phyloP scores from a whole-genome alignment of 148 eudicot genomes.

The Persicaria tinctoria region DNA sequence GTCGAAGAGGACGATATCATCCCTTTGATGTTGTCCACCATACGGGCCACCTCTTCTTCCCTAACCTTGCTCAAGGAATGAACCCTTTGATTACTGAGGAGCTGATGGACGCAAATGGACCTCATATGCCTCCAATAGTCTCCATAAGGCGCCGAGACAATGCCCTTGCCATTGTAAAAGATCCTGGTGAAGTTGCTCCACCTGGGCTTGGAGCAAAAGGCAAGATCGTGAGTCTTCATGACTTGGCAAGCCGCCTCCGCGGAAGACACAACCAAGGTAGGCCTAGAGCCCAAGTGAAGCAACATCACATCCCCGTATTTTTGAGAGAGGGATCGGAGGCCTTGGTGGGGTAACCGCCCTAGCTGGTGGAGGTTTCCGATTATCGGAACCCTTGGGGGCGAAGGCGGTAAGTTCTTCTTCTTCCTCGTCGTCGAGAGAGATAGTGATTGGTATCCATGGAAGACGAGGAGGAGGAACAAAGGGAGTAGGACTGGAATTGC shows the following conservation, averaged over 20 bases:
- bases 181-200: slow-evolving; percentile 1
- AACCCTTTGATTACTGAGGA: not conserved
- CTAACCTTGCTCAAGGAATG: not conserved
- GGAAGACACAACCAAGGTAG: not conserved
- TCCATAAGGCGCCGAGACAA: not conserved
- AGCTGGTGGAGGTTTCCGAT: not conserved
- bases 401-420: not conserved
- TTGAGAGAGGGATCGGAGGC: not conserved
- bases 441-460: not conserved
- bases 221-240: not conserved
- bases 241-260: not conserved
- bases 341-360: not conserved
- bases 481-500: slow-evolving; percentile 2
- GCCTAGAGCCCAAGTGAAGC: not conserved
- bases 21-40: not conserved
- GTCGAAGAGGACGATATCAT: not conserved
- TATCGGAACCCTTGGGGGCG: not conserved
- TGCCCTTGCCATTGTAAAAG: not conserved
- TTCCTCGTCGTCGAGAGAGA: not conserved
- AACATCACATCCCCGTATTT: not conserved
- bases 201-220: not conserved
- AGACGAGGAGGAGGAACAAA: not conserved
- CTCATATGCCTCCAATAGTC: slow-evolving; percentile 1
- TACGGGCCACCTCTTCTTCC: not conserved
- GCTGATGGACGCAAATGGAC: not conserved